phyloP scores from a whole-genome alignment of 2,329 filamentous ascomycete genomes.

The Botryotinia calthae region DNA sequence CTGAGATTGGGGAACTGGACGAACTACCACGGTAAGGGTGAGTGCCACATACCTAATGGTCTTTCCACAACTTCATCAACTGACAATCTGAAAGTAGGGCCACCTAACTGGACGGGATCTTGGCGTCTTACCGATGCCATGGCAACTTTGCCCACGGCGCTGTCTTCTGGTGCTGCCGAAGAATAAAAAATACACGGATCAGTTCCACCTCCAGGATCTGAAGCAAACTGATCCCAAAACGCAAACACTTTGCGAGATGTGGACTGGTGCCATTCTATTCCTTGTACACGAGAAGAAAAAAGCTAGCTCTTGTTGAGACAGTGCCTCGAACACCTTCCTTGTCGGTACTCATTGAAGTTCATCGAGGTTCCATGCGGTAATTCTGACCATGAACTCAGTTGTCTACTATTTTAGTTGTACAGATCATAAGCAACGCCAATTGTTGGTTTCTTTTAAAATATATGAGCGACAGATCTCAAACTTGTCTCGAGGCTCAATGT shows the following conservation, averaged over 20 bases:
- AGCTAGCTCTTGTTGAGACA: no score
- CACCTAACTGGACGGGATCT: background rate
- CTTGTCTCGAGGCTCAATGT: no score
- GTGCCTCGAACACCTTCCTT: no score
- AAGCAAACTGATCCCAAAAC: background rate
- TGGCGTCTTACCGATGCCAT: background rate
- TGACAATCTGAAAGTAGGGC: background rate
- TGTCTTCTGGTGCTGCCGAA: background rate
- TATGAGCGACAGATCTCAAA: no score
- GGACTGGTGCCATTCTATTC: no score
- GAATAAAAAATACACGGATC: background rate
- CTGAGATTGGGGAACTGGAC: background rate
- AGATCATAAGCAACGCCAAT: no score
- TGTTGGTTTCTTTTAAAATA: no score
- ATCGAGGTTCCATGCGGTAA: no score
- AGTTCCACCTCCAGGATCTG: accelerated
- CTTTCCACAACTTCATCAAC: background rate
- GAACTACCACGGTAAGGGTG: background rate
- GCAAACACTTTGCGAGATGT: background rate
- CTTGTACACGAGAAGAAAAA: no score
- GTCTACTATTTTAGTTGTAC: no score
- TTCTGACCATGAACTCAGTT: no score
- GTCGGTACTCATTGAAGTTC: no score
- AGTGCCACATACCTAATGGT: background rate
- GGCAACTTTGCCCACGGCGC: background rate